Percentiles rank a stretch among this genome's conserved stretches.
phyloP scores from a whole-genome alignment of 495 filamentous ascomycete species.

The Aspergillus affinis region DNA sequence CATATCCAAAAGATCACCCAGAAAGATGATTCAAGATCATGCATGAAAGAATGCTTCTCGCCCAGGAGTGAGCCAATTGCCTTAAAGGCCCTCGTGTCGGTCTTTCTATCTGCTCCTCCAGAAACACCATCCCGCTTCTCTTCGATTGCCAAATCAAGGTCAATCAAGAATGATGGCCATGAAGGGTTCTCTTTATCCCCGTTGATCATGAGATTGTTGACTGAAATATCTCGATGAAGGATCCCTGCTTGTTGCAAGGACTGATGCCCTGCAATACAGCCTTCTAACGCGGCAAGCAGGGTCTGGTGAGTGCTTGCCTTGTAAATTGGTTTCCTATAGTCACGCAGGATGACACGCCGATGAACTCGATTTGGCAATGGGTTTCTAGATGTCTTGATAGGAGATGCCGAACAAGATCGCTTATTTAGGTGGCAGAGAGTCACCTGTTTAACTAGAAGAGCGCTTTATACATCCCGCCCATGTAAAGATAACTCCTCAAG shows the following conservation, averaged over 20 bases:
- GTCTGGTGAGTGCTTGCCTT: conserved; percentile 37
- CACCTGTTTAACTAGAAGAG: neutral
- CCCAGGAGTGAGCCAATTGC: conserved; percentile 27
- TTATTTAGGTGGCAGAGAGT: conserved; percentile 1
- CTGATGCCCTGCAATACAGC: conserved; percentile 35
- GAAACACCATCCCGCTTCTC: conserved; percentile 19
- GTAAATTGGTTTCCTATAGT: conserved; percentile 42
- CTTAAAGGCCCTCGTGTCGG: conserved; percentile 36
- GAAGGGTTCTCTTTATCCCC: conserved; percentile 31
- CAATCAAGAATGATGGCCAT: conserved; percentile 29
- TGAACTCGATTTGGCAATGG: conserved; percentile 35
- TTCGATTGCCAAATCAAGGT: conserved; percentile 31
- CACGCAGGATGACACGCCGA: conserved; percentile 38
- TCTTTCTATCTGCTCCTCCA: conserved; percentile 27
- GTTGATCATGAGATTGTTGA: conserved; percentile 34
- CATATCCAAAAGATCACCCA: conserved; percentile 53
- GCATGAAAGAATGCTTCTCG: conserved; percentile 28
- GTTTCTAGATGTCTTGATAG: no score
- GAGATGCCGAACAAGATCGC: neutral
- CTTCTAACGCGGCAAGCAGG: conserved; percentile 37
- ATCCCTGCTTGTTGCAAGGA: conserved; percentile 24
- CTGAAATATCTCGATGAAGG: conserved; percentile 38
- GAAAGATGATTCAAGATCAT: conserved; percentile 53
- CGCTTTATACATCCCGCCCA: conserved; percentile 2
- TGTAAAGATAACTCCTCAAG: no score